Evolutionary conservation across 495 filamentous ascomycete species (phyloP).

Genomic region (Cercophora samala): DNA sequence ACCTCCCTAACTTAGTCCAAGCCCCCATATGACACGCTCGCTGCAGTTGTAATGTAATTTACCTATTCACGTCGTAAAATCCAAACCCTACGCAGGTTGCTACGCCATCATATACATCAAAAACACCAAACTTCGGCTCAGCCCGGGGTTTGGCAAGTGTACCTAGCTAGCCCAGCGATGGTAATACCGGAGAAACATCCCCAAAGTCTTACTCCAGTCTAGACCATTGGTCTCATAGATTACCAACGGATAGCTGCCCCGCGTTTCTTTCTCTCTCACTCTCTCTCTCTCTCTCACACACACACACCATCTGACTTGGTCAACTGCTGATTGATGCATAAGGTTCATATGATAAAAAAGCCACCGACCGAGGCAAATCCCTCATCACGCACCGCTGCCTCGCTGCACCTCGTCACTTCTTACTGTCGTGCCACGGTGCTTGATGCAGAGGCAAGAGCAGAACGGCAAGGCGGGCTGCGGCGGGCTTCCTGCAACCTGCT

Average conservation of each 20-base stretch:
- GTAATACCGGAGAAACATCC: neutral
- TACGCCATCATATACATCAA: too few species aligned
- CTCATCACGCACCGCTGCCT: constrained; percentile 1
- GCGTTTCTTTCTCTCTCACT: neutral
- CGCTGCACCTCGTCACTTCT: neutral
- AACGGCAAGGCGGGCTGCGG: neutral
- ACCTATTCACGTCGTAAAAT: too few species aligned
- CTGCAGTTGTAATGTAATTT: too few species aligned
- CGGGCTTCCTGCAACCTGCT: neutral
- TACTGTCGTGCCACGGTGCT: neutral
- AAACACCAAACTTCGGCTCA: neutral
- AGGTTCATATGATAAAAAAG: neutral
- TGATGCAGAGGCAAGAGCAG: neutral
- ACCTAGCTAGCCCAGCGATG: too few species aligned
- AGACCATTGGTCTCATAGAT: neutral
- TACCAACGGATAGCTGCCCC: neutral
- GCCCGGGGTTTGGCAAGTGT: too few species aligned
- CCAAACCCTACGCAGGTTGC: too few species aligned
- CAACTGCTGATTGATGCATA: too few species aligned
- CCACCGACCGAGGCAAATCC: constrained; percentile 1
- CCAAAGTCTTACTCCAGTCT: neutral
- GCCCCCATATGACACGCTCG: too few species aligned
- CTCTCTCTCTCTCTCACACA: too few species aligned
- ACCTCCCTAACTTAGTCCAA: too few species aligned
- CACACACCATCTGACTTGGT: neutral